A percentile compares a stretch with the other conserved stretches of the same genome.
Evolutionary conservation across 768 basidiomycete species (phyloP).

Genomic region (Trametes meyenii): DNA sequence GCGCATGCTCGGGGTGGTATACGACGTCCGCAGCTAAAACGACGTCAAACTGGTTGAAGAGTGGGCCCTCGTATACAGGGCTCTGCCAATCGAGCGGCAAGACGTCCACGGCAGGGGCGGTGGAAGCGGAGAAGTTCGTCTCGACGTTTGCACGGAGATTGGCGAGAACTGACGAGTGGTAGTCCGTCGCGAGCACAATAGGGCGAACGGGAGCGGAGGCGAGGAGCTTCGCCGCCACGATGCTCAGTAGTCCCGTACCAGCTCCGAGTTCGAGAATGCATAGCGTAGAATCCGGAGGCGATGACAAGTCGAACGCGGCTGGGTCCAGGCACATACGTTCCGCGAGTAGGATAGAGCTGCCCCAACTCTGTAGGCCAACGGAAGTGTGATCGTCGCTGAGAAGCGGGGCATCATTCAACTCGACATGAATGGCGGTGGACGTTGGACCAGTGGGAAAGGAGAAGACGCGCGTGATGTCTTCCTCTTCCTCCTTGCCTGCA

Average conservation of each 20-base stretch:
- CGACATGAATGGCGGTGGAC: constrained; percentile 41
- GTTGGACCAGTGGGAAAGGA: constrained; percentile 39
- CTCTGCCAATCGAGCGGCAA: constrained; percentile 66
- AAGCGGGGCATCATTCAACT: constrained; percentile 73
- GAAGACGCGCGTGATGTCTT: constrained; percentile 54
- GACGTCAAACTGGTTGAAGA: constrained; percentile 57
- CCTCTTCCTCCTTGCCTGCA: constrained; percentile 46
- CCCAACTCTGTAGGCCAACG: constrained; percentile 87
- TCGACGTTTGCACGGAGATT: constrained; percentile 66
- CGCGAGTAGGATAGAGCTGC: constrained; percentile 71
- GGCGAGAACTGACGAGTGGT: constrained; percentile 70
- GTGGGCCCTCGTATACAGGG: constrained; percentile 41
- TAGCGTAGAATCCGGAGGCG: background rate
- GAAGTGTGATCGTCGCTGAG: constrained; percentile 70
- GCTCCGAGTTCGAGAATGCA: constrained; percentile 79
- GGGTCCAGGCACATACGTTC: constrained; percentile 59
- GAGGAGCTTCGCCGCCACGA: constrained; percentile 58
- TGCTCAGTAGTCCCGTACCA: constrained; percentile 83
- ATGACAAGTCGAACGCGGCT: constrained; percentile 40
- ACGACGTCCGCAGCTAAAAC: constrained; percentile 82
- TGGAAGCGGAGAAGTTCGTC: constrained; percentile 46
- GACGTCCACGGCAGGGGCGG: constrained; percentile 43
- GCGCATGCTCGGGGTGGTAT: constrained; percentile 70
- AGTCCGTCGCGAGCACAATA: constrained; percentile 71
- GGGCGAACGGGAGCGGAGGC: constrained; percentile 23